Evolutionary conservation across 2,329 filamentous ascomycete genomes (phyloP).

Genomic region (Scedosporium aurantiacum): DNA sequence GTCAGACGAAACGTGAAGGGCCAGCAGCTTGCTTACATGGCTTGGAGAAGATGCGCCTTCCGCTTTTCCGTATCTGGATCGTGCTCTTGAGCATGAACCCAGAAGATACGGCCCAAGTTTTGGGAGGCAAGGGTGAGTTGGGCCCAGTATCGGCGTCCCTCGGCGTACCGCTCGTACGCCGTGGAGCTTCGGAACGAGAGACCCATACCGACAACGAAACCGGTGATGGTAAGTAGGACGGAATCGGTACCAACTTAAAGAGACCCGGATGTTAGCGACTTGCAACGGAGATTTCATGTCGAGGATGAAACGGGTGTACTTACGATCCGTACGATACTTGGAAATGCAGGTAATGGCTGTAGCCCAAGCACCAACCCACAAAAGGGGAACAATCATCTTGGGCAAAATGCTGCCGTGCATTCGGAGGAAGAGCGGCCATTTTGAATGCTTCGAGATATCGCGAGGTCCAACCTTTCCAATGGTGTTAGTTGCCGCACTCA

Average conservation of each 20-base stretch:
- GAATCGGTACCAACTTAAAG: slow-evolving; percentile 38
- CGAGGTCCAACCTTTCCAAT: slow-evolving; percentile 41
- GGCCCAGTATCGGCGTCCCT: slow-evolving; percentile 54
- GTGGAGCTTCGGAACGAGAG: slow-evolving; percentile 68
- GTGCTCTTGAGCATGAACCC: slow-evolving; percentile 49
- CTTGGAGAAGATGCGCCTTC: slow-evolving; percentile 12
- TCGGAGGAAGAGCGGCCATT: slow-evolving; percentile 64
- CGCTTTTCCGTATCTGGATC: slow-evolving; percentile 7
- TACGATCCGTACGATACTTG: slow-evolving; percentile 22
- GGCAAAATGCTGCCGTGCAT: slow-evolving; percentile 67
- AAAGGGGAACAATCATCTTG: slow-evolving; percentile 60
- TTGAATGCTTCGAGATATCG: slow-evolving; percentile 62
- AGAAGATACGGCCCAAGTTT: slow-evolving; percentile 65
- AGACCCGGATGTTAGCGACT: too few species aligned
- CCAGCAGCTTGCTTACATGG: slow-evolving; percentile 7
- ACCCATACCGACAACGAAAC: slow-evolving; percentile 73
- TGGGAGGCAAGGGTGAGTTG: slow-evolving; percentile 50
- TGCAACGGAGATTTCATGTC: background rate
- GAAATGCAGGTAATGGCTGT: slow-evolving; percentile 51
- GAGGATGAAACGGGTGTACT: background rate
- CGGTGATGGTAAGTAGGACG: slow-evolving; percentile 61
- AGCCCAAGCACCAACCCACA: slow-evolving; percentile 53
- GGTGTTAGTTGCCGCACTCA: background rate
- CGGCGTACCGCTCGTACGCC: slow-evolving; percentile 62
- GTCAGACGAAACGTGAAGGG: background rate